These are phyloP conservation scores for Mytilinidion resinicola DNA, from an alignment of 495 filamentous ascomycete species.

Conservation along the genomic window DNA sequence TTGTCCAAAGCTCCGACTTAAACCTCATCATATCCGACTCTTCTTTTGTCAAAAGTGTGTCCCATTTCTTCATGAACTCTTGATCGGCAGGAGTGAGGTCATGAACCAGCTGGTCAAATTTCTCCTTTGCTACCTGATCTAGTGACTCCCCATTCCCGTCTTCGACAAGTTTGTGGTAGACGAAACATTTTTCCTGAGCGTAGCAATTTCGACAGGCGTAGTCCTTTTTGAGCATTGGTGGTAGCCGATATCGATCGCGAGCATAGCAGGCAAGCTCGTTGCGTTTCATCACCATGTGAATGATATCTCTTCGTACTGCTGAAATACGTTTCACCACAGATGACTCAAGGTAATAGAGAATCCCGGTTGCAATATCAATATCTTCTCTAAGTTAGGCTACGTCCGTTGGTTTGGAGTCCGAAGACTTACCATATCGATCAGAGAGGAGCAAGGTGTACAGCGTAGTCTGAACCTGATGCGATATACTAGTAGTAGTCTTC, in stretches of 20 bases:
- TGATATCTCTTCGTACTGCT: constrained; percentile 73
- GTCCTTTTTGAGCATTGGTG: constrained; percentile 74
- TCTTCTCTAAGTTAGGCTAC: constrained; percentile 42
- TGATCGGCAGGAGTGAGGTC: constrained; percentile 67
- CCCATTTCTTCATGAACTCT: constrained; percentile 91
- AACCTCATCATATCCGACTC: constrained; percentile 80
- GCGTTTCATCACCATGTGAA: constrained; percentile 94
- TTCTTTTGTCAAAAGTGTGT: constrained; percentile 85
- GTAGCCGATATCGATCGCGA: constrained; percentile 70
- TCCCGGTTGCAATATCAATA: constrained; percentile 76
- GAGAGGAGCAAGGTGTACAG: constrained; percentile 89
- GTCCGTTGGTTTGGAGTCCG: neutral
- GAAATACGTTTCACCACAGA: constrained; percentile 79
- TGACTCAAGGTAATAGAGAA: constrained; percentile 90
- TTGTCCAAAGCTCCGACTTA: constrained; percentile 87
- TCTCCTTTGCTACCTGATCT: constrained; percentile 61
- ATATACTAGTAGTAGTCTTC: constrained; percentile 61
- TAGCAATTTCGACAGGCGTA: constrained; percentile 79
- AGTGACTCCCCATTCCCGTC: constrained; percentile 65
- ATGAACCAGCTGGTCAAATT: constrained; percentile 67
- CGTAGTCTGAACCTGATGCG: constrained; percentile 87
- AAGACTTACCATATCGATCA: constrained; percentile 72
- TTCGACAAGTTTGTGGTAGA: constrained; percentile 90
- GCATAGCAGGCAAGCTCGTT: constrained; percentile 82
- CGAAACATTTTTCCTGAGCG: constrained; percentile 78